phyloP scores from a whole-genome alignment of 257 asterid species.

The Marsdenia floribunda region DNA sequence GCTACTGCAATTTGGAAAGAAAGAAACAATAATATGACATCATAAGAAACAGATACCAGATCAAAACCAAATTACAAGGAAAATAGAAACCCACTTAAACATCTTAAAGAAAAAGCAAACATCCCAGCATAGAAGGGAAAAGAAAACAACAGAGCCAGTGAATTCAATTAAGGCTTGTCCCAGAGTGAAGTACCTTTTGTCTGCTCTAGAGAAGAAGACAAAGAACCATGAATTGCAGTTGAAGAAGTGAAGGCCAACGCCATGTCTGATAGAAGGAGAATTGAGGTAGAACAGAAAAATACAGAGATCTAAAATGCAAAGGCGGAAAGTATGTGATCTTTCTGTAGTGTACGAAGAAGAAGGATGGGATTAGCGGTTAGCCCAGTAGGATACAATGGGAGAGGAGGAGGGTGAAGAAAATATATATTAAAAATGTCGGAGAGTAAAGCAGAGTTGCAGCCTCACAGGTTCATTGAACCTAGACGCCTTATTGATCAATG shows the following conservation, averaged over 20 bases:
- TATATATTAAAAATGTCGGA: conserved; percentile 5
- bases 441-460: conserved; percentile 18
- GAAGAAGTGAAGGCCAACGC: conserved; percentile 65
- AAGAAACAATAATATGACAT: neutral
- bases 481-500: conserved; percentile 42
- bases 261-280: conserved; percentile 23
- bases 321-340: neutral
- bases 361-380: neutral
- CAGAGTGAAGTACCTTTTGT: conserved; percentile 38
- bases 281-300: neutral
- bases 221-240: conserved; percentile 41
- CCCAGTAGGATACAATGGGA: conserved; percentile 5
- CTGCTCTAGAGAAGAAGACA: conserved; percentile 40
- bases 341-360: neutral
- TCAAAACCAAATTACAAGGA: neutral
- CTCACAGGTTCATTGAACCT: conserved; percentile 61
- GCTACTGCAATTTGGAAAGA: conserved; percentile 22
- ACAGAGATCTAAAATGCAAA: neutral
- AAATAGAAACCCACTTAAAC: neutral
- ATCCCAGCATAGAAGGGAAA: neutral
- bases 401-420: neutral
- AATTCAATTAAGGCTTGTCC: neutral
- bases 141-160: neutral
- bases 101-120: neutral
- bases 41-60: neutral